Evolutionary conservation across 768 basidiomycete species (phyloP), one percentile per base, ranked within the genome.

Genomic region (Lentinula raphanica): DNA sequence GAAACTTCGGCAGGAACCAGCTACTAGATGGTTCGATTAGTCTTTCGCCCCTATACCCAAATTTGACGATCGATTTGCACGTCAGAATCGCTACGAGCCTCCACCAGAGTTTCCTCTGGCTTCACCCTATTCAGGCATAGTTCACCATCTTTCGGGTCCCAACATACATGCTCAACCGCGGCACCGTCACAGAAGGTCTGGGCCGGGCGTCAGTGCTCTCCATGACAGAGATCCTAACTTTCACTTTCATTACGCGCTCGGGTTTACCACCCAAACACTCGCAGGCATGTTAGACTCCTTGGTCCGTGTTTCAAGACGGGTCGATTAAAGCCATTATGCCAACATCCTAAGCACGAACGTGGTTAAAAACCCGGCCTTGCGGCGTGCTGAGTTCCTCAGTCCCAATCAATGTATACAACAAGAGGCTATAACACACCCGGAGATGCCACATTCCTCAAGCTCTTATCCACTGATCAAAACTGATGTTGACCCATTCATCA

Each of bases 41-140:
- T 90, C 89, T 90, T 90, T 90, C 86, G 85, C 88, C 89, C 88
- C 88, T 90, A 90, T 90, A 89, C 88, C 87, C 88, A 89, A 88
- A 86, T 90, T 88, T 78, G 85, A 90, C 88, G 85, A 90, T 89
- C 85, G 87, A 90, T 90, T 90, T 91, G 89, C 89, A 90, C 86
- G 86, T 90, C 89, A 91, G 89, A 90, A 91, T 86, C 84, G 87
- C 89, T 90, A 87, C 85, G 84, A 88, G 86, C 88, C 86, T 90
- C 88, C 88, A 90, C 87, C 88, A 90, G 88, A 88, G 89, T 91
- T 90, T 90, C 87, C 89, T 87, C 88, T 90, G 88, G 87, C 88
- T 90, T 88, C 85, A 80, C 86, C 86, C 86, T 88, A 86, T 84
- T 80, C 81, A 81, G 58, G 58, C 85, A 88, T 88, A 88, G 85